Evolutionary conservation across 768 basidiomycete species (phyloP), one percentile per base, ranked within the genome.

Genomic region (Suillus fuscotomentosus): DNA sequence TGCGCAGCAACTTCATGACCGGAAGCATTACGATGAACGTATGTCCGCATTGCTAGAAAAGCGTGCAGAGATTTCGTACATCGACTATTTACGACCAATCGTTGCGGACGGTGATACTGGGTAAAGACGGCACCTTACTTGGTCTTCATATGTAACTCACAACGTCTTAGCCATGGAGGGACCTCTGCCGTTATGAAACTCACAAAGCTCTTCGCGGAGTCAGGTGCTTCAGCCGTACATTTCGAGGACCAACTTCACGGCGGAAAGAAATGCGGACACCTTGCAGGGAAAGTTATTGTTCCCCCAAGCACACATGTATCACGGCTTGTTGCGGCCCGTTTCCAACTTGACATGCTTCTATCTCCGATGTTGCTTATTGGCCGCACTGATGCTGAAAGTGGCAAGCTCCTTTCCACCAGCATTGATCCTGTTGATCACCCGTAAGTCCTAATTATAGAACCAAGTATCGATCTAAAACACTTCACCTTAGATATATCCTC

Each of bases 71-170:
- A 83, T 92, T 83, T 86, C 89, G 55, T 92, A 90, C 71, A 80
- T 93, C 47, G 95, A 97, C 73, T 97, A 96, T 73, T 80, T 97
- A 51, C 83, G 93, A 60, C 95, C 95, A 34, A 96, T 98, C 68
- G 90, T 98, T 68, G 95, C 95, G 14, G 95, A 97, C 73, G 95
- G 88, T 31, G 95, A 97, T 78, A 96, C 95, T 60, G 95, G 95
- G 94, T 94, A 70, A 57, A 71, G 81, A 74, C 62, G 24, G 51
- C 65, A 45, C 11, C 17, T 24, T 38, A 31, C 8, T 41, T 22
- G 27, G 24, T 57, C 56, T 27, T 59, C n/a, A 10, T 31, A 7
- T 41, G 53, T 5, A 8, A 34, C n/a, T 61, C 34, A 69, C 66
- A 66, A 15, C 50, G 39, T 39, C 31, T 39, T 61, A 96, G 95